A percentile compares a stretch with the other conserved stretches of the same genome.
These are phyloP conservation scores for Globisporangium polare DNA, from an alignment of 352 stramenopile species.

Conservation along the genomic window DNA sequence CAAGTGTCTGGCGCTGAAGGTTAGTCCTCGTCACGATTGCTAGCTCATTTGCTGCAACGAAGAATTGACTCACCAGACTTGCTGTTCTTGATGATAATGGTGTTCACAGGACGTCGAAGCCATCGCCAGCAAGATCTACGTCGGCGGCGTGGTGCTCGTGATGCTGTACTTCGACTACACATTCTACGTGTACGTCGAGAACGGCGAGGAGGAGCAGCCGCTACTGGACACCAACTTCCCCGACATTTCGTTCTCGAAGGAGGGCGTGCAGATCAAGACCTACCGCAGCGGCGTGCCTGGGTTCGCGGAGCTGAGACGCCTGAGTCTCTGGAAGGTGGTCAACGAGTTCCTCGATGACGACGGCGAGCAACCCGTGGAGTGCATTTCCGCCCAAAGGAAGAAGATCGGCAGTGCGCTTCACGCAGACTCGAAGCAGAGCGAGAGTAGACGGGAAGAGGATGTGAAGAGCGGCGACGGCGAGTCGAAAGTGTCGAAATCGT, in stretches of 20 bases:
- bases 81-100: neutral
- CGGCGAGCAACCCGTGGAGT: conserved; percentile 18
- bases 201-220: conserved; percentile 86
- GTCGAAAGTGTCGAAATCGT: conserved; percentile 35
- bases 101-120: conserved; percentile 87
- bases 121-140: conserved; percentile 93
- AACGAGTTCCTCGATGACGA: conserved; percentile 54
- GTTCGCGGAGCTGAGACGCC: conserved; percentile 59
- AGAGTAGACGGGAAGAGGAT: conserved; percentile 54
- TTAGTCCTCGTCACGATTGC: conserved; percentile 10
- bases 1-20: conserved; percentile 60
- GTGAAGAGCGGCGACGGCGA: conserved; percentile 44
- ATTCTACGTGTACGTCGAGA: conserved; percentile 91
- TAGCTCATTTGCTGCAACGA: neutral
- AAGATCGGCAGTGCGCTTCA: conserved; percentile 15
- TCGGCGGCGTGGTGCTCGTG: conserved; percentile 88
- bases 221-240: conserved; percentile 93
- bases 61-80: neutral
- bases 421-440: conserved; percentile 53
- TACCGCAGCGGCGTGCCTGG: conserved; percentile 65
- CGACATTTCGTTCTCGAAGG: conserved; percentile 88
- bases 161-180: conserved; percentile 91
- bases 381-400: conserved; percentile 18
- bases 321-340: conserved; percentile 81
- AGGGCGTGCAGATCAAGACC: conserved; percentile 82